Conservation (phyloP, 2,329 filamentous ascomycete species). For the Botrytis aclada region DNA sequence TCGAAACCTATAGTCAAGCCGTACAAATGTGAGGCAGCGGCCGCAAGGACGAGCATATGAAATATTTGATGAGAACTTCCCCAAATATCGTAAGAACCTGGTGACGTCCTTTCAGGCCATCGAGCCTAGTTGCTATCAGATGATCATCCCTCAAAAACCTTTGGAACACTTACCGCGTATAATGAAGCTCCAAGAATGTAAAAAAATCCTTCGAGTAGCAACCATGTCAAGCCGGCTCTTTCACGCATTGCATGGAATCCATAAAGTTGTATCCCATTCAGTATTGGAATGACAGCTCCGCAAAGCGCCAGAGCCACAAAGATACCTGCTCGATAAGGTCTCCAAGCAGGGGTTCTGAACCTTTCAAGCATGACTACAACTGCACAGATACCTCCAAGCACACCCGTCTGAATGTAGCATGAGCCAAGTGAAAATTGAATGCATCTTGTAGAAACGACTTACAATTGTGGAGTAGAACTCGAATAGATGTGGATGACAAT, state of each 20-base stretch:
- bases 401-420: slow-evolving; percentile 59
- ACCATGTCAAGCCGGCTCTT: slow-evolving; percentile 77
- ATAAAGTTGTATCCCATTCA: slow-evolving; percentile 70
- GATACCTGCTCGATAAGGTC: slow-evolving; percentile 83
- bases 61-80: slow-evolving; percentile 96
- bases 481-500: slow-evolving; percentile 63
- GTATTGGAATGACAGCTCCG: slow-evolving; percentile 69
- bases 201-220: slow-evolving; percentile 73
- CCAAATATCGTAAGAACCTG: slow-evolving; percentile 83
- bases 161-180: slow-evolving; percentile 65
- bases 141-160: not conserved
- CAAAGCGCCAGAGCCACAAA: slow-evolving; percentile 86
- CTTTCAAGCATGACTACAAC: slow-evolving; percentile 73
- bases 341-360: slow-evolving; percentile 80
- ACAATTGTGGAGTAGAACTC: slow-evolving; percentile 61
- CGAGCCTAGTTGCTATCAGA: slow-evolving; percentile 53
- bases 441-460: slow-evolving; percentile 3
- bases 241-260: slow-evolving; percentile 63
- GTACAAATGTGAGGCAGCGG: slow-evolving; percentile 75
- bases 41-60: slow-evolving; percentile 81
- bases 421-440: not conserved
- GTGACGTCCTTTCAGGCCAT: slow-evolving; percentile 76
- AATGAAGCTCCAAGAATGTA: slow-evolving; percentile 84
- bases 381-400: slow-evolving; percentile 73
- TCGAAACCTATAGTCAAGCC: slow-evolving; percentile 84